A percentile compares a stretch with the other conserved stretches of the same genome.
phyloP scores from a whole-genome alignment of 768 basidiomycete genomes.

The Myochromella boudieri region DNA sequence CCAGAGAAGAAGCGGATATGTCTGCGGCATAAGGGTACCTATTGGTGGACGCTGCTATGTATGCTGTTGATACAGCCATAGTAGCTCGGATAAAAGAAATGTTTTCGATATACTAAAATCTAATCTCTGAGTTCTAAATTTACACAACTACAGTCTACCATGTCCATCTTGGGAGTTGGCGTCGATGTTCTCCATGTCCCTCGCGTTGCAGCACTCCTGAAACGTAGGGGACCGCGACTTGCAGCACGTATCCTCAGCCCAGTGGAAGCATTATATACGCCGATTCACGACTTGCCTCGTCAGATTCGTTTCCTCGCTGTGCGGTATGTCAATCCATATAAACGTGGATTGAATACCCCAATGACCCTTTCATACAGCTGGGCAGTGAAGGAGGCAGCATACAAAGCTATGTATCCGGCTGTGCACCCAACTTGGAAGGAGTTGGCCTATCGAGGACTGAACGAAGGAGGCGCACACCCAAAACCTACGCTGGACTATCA shows the following conservation, averaged over 20 bases:
- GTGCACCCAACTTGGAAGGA: conserved; percentile 74
- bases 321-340: conserved; percentile 45
- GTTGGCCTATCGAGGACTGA: conserved; percentile 46
- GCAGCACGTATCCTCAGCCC: conserved; percentile 61
- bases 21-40: conserved; percentile 50
- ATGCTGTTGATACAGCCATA: conserved; percentile 32
- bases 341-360: background rate
- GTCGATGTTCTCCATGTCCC: conserved; percentile 73
- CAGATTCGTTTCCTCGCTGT: conserved; percentile 63
- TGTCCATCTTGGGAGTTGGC: conserved; percentile 74
- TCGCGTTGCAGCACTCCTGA: conserved; percentile 57
- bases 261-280: conserved; percentile 39
- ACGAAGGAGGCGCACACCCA: conserved; percentile 16
- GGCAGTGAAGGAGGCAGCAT: conserved; percentile 83
- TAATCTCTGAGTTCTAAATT: conserved; percentile 15
- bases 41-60: conserved; percentile 49
- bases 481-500: conserved; percentile 46
- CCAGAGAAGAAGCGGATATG: conserved; percentile 38
- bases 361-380: conserved; percentile 47
- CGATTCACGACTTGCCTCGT: conserved; percentile 23
- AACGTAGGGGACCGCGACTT: conserved; percentile 46
- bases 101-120: conserved; percentile 8
- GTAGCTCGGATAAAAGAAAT: conserved; percentile 2
- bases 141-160: conserved; percentile 18
- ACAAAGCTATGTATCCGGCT: conserved; percentile 77